phyloP scores from a whole-genome alignment of 1,284 basidiomycete genomes.

The Farysia itapuensis region DNA sequence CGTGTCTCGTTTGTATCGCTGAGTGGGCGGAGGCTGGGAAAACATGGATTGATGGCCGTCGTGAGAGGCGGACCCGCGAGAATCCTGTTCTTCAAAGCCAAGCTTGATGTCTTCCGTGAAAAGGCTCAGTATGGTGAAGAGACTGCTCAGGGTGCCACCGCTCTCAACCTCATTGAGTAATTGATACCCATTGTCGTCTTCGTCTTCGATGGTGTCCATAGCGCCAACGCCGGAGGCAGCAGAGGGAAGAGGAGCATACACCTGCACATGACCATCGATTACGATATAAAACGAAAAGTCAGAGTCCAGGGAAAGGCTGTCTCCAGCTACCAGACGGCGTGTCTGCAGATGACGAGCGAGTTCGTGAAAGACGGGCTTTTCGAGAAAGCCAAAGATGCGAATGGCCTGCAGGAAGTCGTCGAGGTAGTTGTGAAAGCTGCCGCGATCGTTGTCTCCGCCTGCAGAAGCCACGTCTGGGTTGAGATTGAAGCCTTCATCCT shows the following conservation, averaged over 20 bases:
- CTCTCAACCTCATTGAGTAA: conserved; percentile 57
- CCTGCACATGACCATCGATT: conserved; percentile 57
- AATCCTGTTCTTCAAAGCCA: conserved; percentile 61
- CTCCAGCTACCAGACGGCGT: conserved; percentile 54
- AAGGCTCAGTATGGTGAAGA: conserved; percentile 90
- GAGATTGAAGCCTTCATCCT: conserved; percentile 53
- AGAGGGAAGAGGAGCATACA: conserved; percentile 50
- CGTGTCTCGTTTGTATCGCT: background rate
- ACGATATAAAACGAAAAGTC: conserved; percentile 59
- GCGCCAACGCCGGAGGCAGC: conserved; percentile 8
- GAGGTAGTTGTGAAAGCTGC: conserved; percentile 57
- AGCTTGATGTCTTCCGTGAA: conserved; percentile 97
- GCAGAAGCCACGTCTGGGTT: conserved; percentile 50
- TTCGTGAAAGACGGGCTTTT: conserved; percentile 59
- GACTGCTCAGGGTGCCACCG: conserved; percentile 78
- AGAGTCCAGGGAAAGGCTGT: conserved; percentile 51
- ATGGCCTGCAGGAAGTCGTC: conserved; percentile 60
- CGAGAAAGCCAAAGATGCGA: conserved; percentile 58
- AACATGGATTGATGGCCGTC: conserved; percentile 10
- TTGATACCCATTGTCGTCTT: conserved; percentile 53
- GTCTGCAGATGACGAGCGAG: conserved; percentile 58
- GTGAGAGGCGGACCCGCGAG: background rate
- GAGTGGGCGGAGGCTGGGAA: conserved; percentile 1
- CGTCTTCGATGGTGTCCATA: conserved; percentile 29
- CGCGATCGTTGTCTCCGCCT: conserved; percentile 42